Evolutionary conservation across 306 rosid genomes (phyloP), one percentile per base, ranked within the genome.

Genomic region (Vachellia pachyceras): DNA sequence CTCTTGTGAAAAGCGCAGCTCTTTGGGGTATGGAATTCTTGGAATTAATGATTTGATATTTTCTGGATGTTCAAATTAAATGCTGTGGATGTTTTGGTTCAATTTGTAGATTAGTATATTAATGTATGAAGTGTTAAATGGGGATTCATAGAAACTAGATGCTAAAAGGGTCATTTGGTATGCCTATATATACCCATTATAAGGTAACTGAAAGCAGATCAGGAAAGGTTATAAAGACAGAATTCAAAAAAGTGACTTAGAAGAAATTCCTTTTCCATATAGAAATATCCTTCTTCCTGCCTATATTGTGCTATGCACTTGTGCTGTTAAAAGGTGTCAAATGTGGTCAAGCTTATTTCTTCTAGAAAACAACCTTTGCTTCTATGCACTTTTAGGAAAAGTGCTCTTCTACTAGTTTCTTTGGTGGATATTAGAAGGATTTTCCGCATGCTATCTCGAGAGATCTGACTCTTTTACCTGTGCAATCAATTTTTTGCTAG

Each of bases 1-100:
- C 98, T 23, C 95, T 92, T 73, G 46, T 95, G 49, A 83, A 95
- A 85, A 92, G 97, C 83, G 98, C 98, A 10, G 91, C 75, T 52
- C 91, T 88, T 36, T 88, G 91, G 91, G 91, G 91, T 88, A 88
- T 54, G 88, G 29, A 23, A 73, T 46, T 45, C 54, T 69, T 20
- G 36, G n/a, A 69, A 42, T 42, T 22, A 5, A 13, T 41, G 22
- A 42, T 44, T 44, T 69, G 18, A 10, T 22, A 42, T 22, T 69
- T 44, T 69, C 37, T 69, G 1, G n/a, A 42, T 44, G 54, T 23
- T 42, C 39, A 10, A 42, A 45, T 22, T 69, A 55, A 69, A 20
- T 22, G n/a, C 49, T 20, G 7, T 46, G 55, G 22, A 69, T 22
- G 20, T 40, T 20, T 35, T 68, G 14, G 35, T 40, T 41, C 44